Conservation (phyloP, 1,284 basidiomycete species). For the Phlebopus sp. region DNA sequence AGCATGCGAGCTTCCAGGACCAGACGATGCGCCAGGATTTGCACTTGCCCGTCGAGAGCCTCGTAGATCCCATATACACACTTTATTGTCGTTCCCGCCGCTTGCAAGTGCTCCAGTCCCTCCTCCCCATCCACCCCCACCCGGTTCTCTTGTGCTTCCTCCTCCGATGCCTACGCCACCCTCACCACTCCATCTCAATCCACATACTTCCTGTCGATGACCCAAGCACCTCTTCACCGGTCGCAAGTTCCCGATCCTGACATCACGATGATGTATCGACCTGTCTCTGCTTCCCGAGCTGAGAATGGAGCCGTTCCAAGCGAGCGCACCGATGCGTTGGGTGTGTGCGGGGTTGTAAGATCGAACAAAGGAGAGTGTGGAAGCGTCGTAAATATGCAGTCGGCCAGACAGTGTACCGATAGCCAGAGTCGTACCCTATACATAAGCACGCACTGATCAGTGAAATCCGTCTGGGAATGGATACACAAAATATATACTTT, state of each 20-base stretch:
- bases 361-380: conserved; percentile 71
- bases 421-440: conserved; percentile 82
- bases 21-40: conserved; percentile 20
- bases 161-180: conserved; percentile 28
- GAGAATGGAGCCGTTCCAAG: conserved; percentile 90
- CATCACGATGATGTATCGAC: conserved; percentile 89
- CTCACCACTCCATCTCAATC: conserved; percentile 82
- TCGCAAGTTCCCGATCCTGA: conserved; percentile 63
- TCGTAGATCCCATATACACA: conserved; percentile 91
- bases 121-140: conserved; percentile 28
- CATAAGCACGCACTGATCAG: not conserved
- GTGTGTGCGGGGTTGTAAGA: conserved; percentile 87
- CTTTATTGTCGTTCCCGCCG: conserved; percentile 98
- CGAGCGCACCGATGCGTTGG: conserved; percentile 88
- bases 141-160: conserved; percentile 6
- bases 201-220: conserved; percentile 96
- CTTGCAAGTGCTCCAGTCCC: conserved; percentile 74
- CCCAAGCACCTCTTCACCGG: conserved; percentile 79
- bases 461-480: conserved; percentile 1
- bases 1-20: conserved; percentile 25
- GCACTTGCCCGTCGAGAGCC: conserved; percentile 51
- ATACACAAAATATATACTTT: conserved; percentile 47
- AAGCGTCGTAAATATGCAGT: conserved; percentile 95
- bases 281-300: conserved; percentile 92
- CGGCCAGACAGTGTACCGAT: conserved; percentile 88